A percentile compares a stretch with the other conserved stretches of the same genome.
phyloP scores from a whole-genome alignment of 768 basidiomycete genomes.

The Clavaria fumosa region DNA sequence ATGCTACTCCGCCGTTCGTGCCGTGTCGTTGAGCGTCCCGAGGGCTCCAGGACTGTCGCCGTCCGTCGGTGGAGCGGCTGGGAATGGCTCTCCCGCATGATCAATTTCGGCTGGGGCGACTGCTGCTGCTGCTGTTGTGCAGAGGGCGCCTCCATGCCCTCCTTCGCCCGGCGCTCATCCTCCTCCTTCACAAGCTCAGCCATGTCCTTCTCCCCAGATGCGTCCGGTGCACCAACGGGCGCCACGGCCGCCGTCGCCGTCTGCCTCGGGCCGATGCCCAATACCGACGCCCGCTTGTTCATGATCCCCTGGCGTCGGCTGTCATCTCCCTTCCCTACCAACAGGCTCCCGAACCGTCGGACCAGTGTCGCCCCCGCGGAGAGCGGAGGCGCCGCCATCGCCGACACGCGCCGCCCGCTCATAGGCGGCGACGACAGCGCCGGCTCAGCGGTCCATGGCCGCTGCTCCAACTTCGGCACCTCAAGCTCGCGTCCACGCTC shows the following conservation, averaged over 20 bases:
- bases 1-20: conserved; percentile 72
- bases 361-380: conserved; percentile 59
- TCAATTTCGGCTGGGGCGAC: conserved; percentile 15
- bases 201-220: background rate
- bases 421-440: conserved; percentile 5
- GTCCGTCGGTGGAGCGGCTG: conserved; percentile 62
- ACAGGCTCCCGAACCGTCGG: conserved; percentile 58
- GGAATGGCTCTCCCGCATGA: conserved; percentile 23
- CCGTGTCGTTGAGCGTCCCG: conserved; percentile 38
- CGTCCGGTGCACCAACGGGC: conserved; percentile 19
- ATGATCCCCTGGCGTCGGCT: conserved; percentile 22
- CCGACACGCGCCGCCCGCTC: too few species aligned
- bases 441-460: conserved; percentile 9
- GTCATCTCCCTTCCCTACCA: conserved; percentile 35
- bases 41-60: conserved; percentile 62
- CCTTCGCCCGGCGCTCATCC: conserved; percentile 12
- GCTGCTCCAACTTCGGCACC: conserved; percentile 18
- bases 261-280: too few species aligned
- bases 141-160: conserved; percentile 5
- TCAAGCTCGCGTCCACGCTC: conserved; percentile 17
- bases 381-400: conserved; percentile 23
- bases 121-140: conserved; percentile 3
- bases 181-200: conserved; percentile 15
- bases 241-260: conserved; percentile 25
- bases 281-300: conserved; percentile 35